phyloP scores from a whole-genome alignment of 2,329 filamentous ascomycete genomes.

The Fusarium setosum region DNA sequence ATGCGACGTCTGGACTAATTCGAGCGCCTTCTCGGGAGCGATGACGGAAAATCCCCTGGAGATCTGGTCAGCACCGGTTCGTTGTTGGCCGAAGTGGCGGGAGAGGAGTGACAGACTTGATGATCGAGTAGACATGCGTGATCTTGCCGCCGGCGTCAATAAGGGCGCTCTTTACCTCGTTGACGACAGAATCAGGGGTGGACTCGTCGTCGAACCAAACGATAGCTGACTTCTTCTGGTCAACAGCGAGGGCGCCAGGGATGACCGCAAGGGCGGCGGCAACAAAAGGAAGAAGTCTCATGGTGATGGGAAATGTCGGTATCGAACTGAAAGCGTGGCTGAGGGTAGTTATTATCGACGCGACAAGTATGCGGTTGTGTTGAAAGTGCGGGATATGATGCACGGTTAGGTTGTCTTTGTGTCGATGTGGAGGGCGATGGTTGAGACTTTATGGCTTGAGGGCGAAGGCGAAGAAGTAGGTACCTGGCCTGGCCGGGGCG shows the following conservation, averaged over 20 bases:
- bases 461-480: conserved; percentile 13
- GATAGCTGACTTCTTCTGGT: conserved; percentile 78
- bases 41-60: conserved; percentile 81
- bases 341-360: neutral
- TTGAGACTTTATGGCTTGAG: conserved; percentile 26
- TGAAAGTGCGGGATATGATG: neutral
- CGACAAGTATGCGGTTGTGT: conserved; percentile 4
- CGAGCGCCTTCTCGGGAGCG: conserved; percentile 75
- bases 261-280: conserved; percentile 67
- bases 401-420: conserved; percentile 13
- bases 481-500: conserved; percentile 5
- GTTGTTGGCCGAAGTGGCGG: neutral
- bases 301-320: conserved; percentile 52
- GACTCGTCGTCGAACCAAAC: conserved; percentile 80
- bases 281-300: conserved; percentile 71
- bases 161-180: conserved; percentile 78
- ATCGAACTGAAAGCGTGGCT: neutral
- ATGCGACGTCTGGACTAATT: conserved; percentile 73
- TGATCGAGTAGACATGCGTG: conserved; percentile 78
- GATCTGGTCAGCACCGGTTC: conserved; percentile 38
- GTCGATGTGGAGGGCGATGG: conserved; percentile 25
- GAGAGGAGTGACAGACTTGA: conserved; percentile 65
- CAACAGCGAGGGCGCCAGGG: conserved; percentile 70
- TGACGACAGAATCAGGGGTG: conserved; percentile 71
- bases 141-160: conserved; percentile 77